These are phyloP conservation scores for Teunomyces gatunensis DNA, from an alignment of 805 yeast genomes.

Conservation along the genomic window DNA sequence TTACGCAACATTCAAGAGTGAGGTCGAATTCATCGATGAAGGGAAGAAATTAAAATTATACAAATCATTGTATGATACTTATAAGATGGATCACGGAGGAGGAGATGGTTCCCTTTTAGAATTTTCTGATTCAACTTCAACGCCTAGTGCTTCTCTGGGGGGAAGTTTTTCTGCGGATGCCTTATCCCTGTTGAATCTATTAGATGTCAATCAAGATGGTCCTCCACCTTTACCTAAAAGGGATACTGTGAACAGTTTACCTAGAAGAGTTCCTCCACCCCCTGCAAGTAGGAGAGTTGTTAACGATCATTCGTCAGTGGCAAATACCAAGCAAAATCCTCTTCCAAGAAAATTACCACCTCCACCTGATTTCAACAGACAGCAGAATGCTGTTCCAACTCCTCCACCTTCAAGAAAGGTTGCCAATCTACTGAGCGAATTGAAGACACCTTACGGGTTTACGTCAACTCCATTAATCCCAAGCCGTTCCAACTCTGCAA, in stretches of 20 bases:
- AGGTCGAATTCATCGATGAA: slow-evolving; percentile 63
- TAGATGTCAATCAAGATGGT: slow-evolving; percentile 25
- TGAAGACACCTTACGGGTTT: slow-evolving; percentile 31
- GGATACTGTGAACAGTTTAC: slow-evolving; percentile 12
- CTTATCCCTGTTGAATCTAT: slow-evolving; percentile 34
- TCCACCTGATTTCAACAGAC: slow-evolving; percentile 4
- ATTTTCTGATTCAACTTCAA: slow-evolving; percentile 7
- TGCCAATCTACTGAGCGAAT: slow-evolving; percentile 10
- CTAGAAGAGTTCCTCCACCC: slow-evolving; percentile 31
- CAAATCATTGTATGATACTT: slow-evolving; percentile 25
- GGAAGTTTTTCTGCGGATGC: slow-evolving; percentile 25
- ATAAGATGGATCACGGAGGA: slow-evolving; percentile 27
- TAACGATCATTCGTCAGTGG: neutral
- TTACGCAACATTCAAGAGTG: slow-evolving; percentile 69
- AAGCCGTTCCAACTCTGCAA: slow-evolving; percentile 28
- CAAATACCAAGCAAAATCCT: neutral
- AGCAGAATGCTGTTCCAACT: slow-evolving; percentile 6
- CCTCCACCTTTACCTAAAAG: slow-evolving; percentile 25
- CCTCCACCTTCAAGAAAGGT: slow-evolving; percentile 22
- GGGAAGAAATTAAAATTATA: slow-evolving; percentile 27
- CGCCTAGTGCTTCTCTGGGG: slow-evolving; percentile 9
- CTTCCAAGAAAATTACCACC: slow-evolving; percentile 10
- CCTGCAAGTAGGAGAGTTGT: slow-evolving; percentile 19
- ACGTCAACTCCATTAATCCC: slow-evolving; percentile 40
- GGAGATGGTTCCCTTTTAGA: slow-evolving; percentile 12